Conservation (phyloP, 345 rosid genomes). For the Noccaea caerulescens region DNA sequence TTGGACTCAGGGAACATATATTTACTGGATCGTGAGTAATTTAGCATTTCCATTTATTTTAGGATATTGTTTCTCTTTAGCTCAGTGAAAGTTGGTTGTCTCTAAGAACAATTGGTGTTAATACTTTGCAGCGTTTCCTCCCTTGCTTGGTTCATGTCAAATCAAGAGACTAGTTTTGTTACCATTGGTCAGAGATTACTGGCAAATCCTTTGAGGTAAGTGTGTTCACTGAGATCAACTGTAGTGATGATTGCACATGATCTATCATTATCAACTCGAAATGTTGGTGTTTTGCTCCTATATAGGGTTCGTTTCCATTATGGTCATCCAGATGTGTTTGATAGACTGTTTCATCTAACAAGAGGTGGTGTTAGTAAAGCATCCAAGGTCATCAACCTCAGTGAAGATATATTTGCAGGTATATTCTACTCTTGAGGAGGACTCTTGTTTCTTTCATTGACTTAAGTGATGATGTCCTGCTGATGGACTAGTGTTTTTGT, state of each 20-base stretch:
- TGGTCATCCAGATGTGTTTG: slow-evolving; percentile 99
- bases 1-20: slow-evolving; percentile 97
- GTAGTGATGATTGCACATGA: slow-evolving; percentile 26
- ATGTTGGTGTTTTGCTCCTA: slow-evolving; percentile 29
- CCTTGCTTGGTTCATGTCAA: slow-evolving; percentile 99
- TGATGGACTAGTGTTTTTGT: slow-evolving; percentile 33
- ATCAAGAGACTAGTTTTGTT: slow-evolving; percentile 99
- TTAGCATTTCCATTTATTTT: slow-evolving; percentile 22
- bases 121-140: slow-evolving; percentile 81
- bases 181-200: slow-evolving; percentile 96
- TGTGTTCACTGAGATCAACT: slow-evolving; percentile 29
- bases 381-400: slow-evolving; percentile 92
- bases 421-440: slow-evolving; percentile 26
- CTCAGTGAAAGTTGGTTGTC: slow-evolving; percentile 7
- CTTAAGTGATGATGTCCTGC: slow-evolving; percentile 10
- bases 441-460: slow-evolving; percentile 5
- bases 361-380: slow-evolving; percentile 99
- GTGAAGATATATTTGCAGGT: slow-evolving; percentile 99
- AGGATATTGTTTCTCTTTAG: neutral
- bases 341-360: slow-evolving; percentile 95
- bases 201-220: slow-evolving; percentile 95
- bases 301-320: slow-evolving; percentile 98
- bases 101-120: slow-evolving; percentile 31
- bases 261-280: slow-evolving; percentile 1
- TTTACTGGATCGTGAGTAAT: slow-evolving; percentile 91